These are phyloP conservation scores for Cercis canadensis DNA, from an alignment of 306 rosid species.

Conservation along the genomic window DNA sequence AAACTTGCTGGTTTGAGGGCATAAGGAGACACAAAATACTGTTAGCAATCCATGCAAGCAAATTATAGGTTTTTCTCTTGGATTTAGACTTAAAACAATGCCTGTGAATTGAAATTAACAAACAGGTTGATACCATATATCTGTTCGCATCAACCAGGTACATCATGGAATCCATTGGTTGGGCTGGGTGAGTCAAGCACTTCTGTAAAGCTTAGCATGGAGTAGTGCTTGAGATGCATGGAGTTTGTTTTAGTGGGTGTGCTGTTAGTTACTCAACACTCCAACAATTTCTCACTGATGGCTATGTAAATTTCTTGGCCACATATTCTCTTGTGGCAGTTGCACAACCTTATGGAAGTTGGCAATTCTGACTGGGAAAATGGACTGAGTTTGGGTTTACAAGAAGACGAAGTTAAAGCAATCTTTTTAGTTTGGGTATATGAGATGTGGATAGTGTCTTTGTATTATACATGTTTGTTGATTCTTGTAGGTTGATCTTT, in stretches of 20 bases:
- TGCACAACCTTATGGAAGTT: neutral
- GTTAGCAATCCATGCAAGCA: neutral
- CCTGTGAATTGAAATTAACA: no score
- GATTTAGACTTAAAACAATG: no score
- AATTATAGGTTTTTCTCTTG: no score
- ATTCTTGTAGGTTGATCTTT: slow-evolving; percentile 13
- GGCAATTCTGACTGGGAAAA: neutral
- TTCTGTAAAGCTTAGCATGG: neutral
- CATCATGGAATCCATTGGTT: neutral
- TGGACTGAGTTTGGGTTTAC: neutral
- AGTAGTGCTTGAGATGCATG: neutral
- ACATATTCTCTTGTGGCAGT: neutral
- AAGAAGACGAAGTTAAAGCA: neutral
- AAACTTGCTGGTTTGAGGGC: neutral
- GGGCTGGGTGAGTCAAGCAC: neutral
- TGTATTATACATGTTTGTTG: neutral
- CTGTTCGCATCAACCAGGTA: neutral
- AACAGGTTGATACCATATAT: neutral
- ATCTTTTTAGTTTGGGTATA: neutral
- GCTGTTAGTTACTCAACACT: neutral
- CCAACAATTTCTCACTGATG: slow-evolving; percentile 1
- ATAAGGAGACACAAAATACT: neutral
- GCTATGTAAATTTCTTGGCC: slow-evolving; percentile 5
- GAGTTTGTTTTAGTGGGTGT: neutral
- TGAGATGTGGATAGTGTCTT: neutral